Evolutionary conservation across 805 yeast genomes (phyloP).

Genomic region (Candida fluviatilis): DNA sequence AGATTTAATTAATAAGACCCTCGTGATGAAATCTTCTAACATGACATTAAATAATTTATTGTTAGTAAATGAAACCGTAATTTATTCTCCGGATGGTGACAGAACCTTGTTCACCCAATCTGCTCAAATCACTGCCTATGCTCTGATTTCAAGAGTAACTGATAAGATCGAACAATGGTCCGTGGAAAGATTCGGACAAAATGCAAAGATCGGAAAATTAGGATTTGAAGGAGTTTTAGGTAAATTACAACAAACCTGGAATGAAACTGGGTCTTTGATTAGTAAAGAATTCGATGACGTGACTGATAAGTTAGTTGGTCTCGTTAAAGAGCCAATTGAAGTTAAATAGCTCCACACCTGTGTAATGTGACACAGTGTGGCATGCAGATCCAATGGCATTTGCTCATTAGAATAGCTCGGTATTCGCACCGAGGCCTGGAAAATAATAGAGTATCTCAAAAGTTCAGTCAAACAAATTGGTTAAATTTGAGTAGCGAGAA

Average conservation of each 20-base stretch:
- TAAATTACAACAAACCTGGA: constrained; percentile 43
- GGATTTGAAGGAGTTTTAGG: constrained; percentile 83
- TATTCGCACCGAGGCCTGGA: too few species aligned
- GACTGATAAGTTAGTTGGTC: constrained; percentile 3
- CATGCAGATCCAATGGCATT: too few species aligned
- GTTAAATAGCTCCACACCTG: too few species aligned
- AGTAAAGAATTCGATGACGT: constrained; percentile 16
- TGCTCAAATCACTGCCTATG: constrained; percentile 87
- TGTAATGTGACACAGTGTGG: too few species aligned
- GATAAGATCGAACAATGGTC: constrained; percentile 91
- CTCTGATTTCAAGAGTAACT: constrained; percentile 63
- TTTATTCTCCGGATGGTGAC: constrained; percentile 60
- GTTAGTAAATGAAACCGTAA: constrained; percentile 83
- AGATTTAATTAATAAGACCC: constrained; percentile 57
- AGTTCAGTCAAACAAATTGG: not conserved
- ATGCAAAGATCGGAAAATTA: constrained; percentile 73
- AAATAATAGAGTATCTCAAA: not conserved
- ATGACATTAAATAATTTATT: constrained; percentile 74
- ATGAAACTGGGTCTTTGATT: constrained; percentile 35
- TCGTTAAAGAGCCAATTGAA: not conserved
- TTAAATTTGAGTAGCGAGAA: not conserved
- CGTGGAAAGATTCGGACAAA: constrained; percentile 80
- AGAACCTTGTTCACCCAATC: constrained; percentile 70
- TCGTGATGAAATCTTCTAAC: constrained; percentile 82
- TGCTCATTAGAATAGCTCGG: too few species aligned